Evolutionary conservation across 768 basidiomycete genomes (phyloP), one percentile per base, ranked within the genome.

Genomic region (Neoboletus brunneissimus): DNA sequence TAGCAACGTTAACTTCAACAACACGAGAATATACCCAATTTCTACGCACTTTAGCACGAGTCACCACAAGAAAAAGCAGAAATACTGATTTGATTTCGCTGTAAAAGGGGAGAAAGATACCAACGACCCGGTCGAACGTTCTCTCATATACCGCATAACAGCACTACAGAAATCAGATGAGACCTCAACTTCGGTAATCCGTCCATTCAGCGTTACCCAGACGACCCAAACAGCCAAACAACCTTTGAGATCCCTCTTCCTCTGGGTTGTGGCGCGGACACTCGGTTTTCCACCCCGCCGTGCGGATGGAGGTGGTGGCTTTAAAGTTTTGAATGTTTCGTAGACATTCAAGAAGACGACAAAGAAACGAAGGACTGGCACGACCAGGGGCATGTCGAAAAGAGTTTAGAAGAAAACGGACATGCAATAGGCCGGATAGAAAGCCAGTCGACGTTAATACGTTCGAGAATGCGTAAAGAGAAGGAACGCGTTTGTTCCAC

Each of bases 211-310:
- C 71, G 76, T 73, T 74, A 90, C 91, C 88, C 89, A 94, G 59
- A 94, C 84, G 42, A 90, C 78, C 92, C 92, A 94, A 15, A 93
- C 82, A 37, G 89, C 83, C 47, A 94, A 75, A 67, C 84, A 86
- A 20, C 91, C 90, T 70, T 94, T 94, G 81, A 94, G 87, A 65
- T 86, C 83, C 57, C 91, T 81, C 70, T 94, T 94, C 64, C 91
- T 78, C 69, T 87, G 86, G 25, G 85, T 80, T 59, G 86, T 67
- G 12, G 89, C 88, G 35, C 87, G 81, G 20, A 79, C 71, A 61
- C 85, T 89, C 10, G 86, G 87, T 25, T 77, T 77, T 13, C 86
- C 85, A 56, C 79, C 80, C 20, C 73, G 68, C 48, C 76, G 73
- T 20, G 74, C 63, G 6, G 79, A 80, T 1, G 80, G 78, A 32